Base-by-base conservation (phyloP, 176 grass and related monocot genomes). In the Oryza punctata region DNA sequence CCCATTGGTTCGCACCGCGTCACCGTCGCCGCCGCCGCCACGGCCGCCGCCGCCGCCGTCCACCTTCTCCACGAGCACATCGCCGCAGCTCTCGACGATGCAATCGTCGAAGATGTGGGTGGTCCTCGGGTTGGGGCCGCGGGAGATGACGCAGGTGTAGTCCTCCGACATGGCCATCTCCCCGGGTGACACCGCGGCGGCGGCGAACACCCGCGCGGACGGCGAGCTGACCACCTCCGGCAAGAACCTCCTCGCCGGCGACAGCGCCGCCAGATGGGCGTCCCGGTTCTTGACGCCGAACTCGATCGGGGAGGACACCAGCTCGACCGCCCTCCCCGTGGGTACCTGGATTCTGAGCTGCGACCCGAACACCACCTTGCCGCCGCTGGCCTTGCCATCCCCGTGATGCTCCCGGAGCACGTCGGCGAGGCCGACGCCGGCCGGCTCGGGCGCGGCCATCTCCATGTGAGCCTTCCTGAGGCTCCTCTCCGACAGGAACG, bases 131-230 rank as follows among this genome's bases (percentile, higher is more conserved):
- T 97, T 97, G 3, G 92, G 92, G 1, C 95, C 95, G 50, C 93
- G 95, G 6, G 95, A 94, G 88, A 97, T 97, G 38, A 97, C 95
- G 77, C 95, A 97, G 49, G 95, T 97, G 78, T 97, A 97, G 66
- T 97, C 95, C 86, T 97, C 95, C 16, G 90, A 94, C 67, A 90
- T 87, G 12, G 91, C 95, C 75, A 86, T 78, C 72, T 94, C 86
- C 4, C 67, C 85, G 1, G 83, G 75, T 38, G 85, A 43, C 54
- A 94, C 72, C 16, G 18, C 19, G 72, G 89, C 84, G 3, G 72
- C 84, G 11, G 92, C 79, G 65, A 82, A 79, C 60, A 97, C 75
- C 72, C 76, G 66, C 8, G 86, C 49, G 10, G 86, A 75, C 23
- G 92, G 84, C 73, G 89, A 79, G 70, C 83, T 57, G 26, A 94